Base-by-base conservation (phyloP, 2,329 filamentous ascomycete genomes). In the Dryadomyces sulphureus region DNA sequence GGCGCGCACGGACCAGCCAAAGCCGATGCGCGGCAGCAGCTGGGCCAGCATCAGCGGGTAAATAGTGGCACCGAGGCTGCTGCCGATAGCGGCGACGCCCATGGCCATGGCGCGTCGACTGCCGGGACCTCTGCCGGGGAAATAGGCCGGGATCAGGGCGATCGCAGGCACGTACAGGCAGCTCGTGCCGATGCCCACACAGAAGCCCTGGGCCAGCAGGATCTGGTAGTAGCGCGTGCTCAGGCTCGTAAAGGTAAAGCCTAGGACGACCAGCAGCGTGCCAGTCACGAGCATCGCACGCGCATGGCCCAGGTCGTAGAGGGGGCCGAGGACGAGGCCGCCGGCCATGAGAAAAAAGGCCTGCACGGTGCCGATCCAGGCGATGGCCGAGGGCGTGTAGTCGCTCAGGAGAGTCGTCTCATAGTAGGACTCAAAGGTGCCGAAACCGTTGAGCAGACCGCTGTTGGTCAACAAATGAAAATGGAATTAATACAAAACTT, bases 361-460 rank as follows among this genome's bases (percentile, higher is more conserved):
- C 49, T 69, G 66, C 9, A 68, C 52, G 16, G 65, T 64, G 7
- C 65, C 65, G 46, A 67, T 62, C 62, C 63, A 66, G 7, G 64
- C 61, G 39, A 67, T 65, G 41, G 54, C 52, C 5, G 60, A 62
- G 6, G 60, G 50, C 6, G 61, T 59, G 20, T 52, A 50, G 19
- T 49, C 32, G 5, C 47, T 8, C 61, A 66, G 59, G 11, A 65
- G 56, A 1, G 55, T 54, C 1, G 56, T 55, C 51, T 65, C 60
- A 50, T 68, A 68, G 55, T 65, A 69, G 5, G 62, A 63, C 50
- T 70, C 65, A 54, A 64, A 70, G 2, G 66, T 64, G 32, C 66
- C 67, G 45, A 65, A 70, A n/a, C 58, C 62, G 53, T 65, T 68
- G 46, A 68, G 57, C 16, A 63, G 51, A n/a, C 61, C 60, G 5